phyloP scores from a whole-genome alignment of 139 green algal species.

The Chlorella sp. region DNA sequence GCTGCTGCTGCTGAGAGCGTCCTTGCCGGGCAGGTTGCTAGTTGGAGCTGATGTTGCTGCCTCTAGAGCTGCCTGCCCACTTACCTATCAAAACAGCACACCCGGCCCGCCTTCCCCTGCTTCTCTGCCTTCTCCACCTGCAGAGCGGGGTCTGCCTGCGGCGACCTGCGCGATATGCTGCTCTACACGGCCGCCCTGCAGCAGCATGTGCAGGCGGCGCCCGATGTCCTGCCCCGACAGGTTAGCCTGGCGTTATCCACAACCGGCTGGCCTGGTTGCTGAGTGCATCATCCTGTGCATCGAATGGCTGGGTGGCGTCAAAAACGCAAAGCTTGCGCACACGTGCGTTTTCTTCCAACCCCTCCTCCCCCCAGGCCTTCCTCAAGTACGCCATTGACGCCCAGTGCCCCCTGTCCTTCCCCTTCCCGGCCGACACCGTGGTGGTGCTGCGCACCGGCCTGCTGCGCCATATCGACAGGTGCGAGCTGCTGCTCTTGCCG shows the following conservation, averaged over 20 bases:
- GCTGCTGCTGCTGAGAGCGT: too few relatives aligned
- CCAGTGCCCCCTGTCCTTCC: constrained; percentile 77
- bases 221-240: constrained; percentile 57
- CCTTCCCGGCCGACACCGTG: constrained; percentile 58
- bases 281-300: too few relatives aligned
- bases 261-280: too few relatives aligned
- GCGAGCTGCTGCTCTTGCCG: constrained; percentile 3
- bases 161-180: constrained; percentile 49
- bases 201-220: constrained; percentile 40
- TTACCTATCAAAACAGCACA: too few relatives aligned
- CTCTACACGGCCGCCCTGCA: constrained; percentile 71
- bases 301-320: too few relatives aligned
- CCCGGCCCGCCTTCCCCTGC: neutral
- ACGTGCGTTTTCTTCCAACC: neutral
- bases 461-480: constrained; percentile 74
- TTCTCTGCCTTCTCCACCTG: neutral
- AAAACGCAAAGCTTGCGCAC: too few relatives aligned
- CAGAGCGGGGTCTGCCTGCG: constrained; percentile 34
- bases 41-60: too few relatives aligned
- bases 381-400: constrained; percentile 47
- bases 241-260: neutral
- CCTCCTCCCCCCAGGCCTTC: constrained; percentile 50
- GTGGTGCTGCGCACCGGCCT: constrained; percentile 71
- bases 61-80: too few relatives aligned
- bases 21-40: too few relatives aligned